Evolutionary conservation across 2,329 filamentous ascomycete species (phyloP).

Genomic region (Xylariales sp.): DNA sequence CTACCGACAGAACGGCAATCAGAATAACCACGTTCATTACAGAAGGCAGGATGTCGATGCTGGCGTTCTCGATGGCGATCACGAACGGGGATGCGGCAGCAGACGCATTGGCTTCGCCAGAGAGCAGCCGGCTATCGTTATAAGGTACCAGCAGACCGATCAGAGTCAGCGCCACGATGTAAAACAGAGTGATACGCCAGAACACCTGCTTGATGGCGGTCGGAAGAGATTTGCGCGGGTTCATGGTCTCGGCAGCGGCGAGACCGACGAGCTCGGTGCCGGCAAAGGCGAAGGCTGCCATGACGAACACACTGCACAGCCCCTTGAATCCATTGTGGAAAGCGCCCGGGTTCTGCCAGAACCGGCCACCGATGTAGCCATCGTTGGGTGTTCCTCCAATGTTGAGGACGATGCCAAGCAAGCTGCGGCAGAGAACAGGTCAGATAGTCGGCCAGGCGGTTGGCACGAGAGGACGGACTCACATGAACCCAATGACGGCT

Average conservation of each 20-base stretch:
- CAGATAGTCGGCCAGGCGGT: too few relatives aligned
- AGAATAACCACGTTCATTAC: slow-evolving; percentile 95
- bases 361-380: slow-evolving; percentile 74
- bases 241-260: slow-evolving; percentile 54
- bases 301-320: slow-evolving; percentile 58
- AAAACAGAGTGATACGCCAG: slow-evolving; percentile 63
- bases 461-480: too few relatives aligned
- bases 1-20: slow-evolving; percentile 83
- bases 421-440: slow-evolving; percentile 40
- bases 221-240: slow-evolving; percentile 57
- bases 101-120: slow-evolving; percentile 22
- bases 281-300: slow-evolving; percentile 43
- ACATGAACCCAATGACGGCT: slow-evolving; percentile 86
- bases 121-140: slow-evolving; percentile 24
- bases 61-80: slow-evolving; percentile 75
- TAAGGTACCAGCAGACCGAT: slow-evolving; percentile 30
- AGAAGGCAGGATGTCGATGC: slow-evolving; percentile 72
- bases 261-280: slow-evolving; percentile 39
- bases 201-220: slow-evolving; percentile 65
- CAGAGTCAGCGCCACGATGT: slow-evolving; percentile 57
- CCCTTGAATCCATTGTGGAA: slow-evolving; percentile 82
- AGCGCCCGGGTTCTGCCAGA: slow-evolving; percentile 77
- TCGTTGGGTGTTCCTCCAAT: slow-evolving; percentile 69
- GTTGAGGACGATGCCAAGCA: slow-evolving; percentile 82
- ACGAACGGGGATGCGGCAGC: slow-evolving; percentile 70